phyloP scores from a whole-genome alignment of 2,329 filamentous ascomycete genomes.

The Stylonectria norvegica region DNA sequence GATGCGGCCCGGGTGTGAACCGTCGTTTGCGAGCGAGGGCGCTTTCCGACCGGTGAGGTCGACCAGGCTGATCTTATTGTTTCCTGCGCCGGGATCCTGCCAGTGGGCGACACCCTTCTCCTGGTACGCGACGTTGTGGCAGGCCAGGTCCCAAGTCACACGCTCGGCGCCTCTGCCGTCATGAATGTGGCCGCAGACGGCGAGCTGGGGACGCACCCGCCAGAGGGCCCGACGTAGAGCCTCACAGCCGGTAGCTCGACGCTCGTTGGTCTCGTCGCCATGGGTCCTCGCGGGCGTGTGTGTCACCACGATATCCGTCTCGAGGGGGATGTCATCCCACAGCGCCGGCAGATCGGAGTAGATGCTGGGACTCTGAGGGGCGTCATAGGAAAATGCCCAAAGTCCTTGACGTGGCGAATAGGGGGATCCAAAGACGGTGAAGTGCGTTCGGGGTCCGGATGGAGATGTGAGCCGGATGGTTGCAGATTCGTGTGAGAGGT shows the following conservation, averaged over 20 bases:
- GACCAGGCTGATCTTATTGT: constrained; percentile 59
- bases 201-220: constrained; percentile 59
- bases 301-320: constrained; percentile 65
- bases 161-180: constrained; percentile 61
- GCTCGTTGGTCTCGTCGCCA: constrained; percentile 47
- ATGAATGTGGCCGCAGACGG: constrained; percentile 71
- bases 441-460: constrained; percentile 53
- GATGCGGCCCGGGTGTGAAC: constrained; percentile 27
- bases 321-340: constrained; percentile 60
- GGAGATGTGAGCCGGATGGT: constrained; percentile 52
- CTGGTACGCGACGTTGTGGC: constrained; percentile 39
- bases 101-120: constrained; percentile 47
- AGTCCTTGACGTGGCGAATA: constrained; percentile 54
- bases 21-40: constrained; percentile 46
- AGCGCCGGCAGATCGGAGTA: constrained; percentile 34
- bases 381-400: constrained; percentile 67
- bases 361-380: constrained; percentile 18
- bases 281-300: constrained; percentile 64
- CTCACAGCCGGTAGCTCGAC: constrained; percentile 55
- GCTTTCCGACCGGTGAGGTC: constrained; percentile 52
- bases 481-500: constrained; percentile 58
- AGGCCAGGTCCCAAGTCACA: constrained; percentile 55
- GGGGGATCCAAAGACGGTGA: constrained; percentile 70
- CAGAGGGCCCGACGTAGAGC: constrained; percentile 55
- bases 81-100: constrained; percentile 55